Base-by-base conservation (phyloP, 768 basidiomycete species). In the Amanita inopinata region DNA sequence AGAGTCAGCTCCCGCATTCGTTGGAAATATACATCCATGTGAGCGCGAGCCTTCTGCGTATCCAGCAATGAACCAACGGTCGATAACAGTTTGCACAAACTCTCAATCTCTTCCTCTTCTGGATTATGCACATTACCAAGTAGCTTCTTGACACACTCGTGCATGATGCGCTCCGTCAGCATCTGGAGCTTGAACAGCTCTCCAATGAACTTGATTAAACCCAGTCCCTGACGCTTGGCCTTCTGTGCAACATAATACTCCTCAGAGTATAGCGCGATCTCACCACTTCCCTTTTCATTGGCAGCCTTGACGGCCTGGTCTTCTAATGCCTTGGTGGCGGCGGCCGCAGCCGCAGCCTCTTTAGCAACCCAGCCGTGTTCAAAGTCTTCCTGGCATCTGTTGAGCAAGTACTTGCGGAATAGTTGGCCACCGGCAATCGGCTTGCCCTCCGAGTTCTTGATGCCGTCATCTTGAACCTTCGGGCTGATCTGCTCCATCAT, bases 161-260 rank as follows among this genome's bases (percentile, higher is more conserved):
- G 87, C 88, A 98, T 99, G 66, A 98, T 94, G 52, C 90, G 83
- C 66, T 92, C 90, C 36, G 91, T 92, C 42, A 98, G 70, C 91
- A 97, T 96, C 65, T 89, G 86, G n/a, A 99, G 70, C 67, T 97
- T 97, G 82, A 91, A 99, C 42, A 98, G 70, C 65, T 99, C 94
- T 49, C 94, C 93, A 49, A 98, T 97, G 67, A 99, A 93, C 62
- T 87, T 89, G 68, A 97, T 91, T 52, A 99, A 75, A 69, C 94
- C 91, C 9, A 97, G 81, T 61, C 94, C 93, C 49, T 89, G 87
- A 47, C 93, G 87, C 69, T 97, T 98, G 31, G 92, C 94, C 70
- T 94, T 96, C 63, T 93, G 85, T 11, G 90, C 90, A 28, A 83
- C 82, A 54, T 94, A 93, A 66, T 97, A 97, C 63, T 96, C 94